These are phyloP conservation scores for Pistacia atlantica DNA, from an alignment of 345 rosid genomes.

Conservation along the genomic window DNA sequence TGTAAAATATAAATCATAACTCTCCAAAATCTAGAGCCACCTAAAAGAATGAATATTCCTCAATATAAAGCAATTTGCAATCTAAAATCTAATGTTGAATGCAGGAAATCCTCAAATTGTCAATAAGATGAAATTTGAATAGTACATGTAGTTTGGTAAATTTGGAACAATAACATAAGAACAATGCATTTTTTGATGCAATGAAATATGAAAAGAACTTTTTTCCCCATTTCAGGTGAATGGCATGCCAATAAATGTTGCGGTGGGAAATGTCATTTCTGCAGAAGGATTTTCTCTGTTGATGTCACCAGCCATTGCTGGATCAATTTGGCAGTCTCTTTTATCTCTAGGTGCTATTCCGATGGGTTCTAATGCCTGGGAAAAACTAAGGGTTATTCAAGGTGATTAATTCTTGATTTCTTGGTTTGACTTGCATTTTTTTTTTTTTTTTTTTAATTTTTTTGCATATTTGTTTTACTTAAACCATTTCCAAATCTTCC, in stretches of 20 bases:
- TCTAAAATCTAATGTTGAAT: too few relatives aligned
- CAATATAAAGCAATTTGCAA: too few relatives aligned
- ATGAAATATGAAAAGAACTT: not conserved
- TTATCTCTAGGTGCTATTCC: constrained; percentile 77
- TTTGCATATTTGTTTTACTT: too few relatives aligned
- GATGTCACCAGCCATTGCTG: constrained; percentile 73
- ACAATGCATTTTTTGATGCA: not conserved
- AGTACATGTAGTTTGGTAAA: too few relatives aligned
- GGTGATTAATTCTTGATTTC: constrained; percentile 39
- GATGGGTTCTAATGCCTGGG: constrained; percentile 94
- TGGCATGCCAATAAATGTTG: constrained; percentile 80
- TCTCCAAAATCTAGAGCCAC: too few relatives aligned
- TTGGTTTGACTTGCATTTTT: not conserved
- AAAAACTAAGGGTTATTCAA: constrained; percentile 75
- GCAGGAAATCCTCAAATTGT: too few relatives aligned
- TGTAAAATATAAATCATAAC: too few relatives aligned
- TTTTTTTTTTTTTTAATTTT: too few relatives aligned
- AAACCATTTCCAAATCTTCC: too few relatives aligned
- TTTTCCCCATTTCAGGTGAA: constrained; percentile 51
- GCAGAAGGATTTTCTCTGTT: constrained; percentile 78
- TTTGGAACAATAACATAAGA: too few relatives aligned
- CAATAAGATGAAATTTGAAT: too few relatives aligned
- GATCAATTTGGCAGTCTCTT: constrained; percentile 72
- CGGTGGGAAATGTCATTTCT: constrained; percentile 70
- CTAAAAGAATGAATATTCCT: too few relatives aligned